A percentile compares a stretch with the other conserved stretches of the same genome.
Conservation (phyloP, 768 basidiomycete species). For the Termitomyces sp. region DNA sequence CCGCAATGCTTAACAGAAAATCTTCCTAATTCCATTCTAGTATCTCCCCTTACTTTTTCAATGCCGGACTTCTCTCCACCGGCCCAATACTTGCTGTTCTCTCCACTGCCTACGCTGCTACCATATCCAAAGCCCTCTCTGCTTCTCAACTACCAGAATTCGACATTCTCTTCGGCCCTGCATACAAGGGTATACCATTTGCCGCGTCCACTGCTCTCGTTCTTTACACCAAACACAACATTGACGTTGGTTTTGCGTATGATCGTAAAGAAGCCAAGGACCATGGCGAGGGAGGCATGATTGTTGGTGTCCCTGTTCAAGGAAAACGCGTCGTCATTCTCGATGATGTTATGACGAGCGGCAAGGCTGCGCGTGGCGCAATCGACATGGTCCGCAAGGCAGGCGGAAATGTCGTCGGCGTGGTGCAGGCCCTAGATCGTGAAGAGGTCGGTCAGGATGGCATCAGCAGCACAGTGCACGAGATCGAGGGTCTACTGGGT, state of each 20-base stretch:
- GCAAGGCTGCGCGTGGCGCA: constrained; percentile 82
- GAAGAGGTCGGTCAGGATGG: constrained; percentile 78
- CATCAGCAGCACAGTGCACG: constrained; percentile 67
- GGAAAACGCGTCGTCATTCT: constrained; percentile 83
- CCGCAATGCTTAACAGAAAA: background rate
- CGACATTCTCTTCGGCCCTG: constrained; percentile 92
- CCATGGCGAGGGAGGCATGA: constrained; percentile 90
- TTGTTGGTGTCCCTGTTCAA: constrained; percentile 82
- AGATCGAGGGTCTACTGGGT: constrained; percentile 73
- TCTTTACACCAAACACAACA: constrained; percentile 58
- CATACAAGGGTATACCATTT: constrained; percentile 95
- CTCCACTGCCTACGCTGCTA: constrained; percentile 77
- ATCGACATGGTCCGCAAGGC: constrained; percentile 63
- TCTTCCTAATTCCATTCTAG: constrained; percentile 26
- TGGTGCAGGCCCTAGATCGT: constrained; percentile 81
- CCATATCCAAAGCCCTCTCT: constrained; percentile 53
- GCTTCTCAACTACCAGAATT: constrained; percentile 36
- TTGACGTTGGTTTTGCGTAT: constrained; percentile 76
- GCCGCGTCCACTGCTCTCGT: constrained; percentile 80
- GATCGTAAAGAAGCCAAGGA: constrained; percentile 95
- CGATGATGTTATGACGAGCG: constrained; percentile 95
- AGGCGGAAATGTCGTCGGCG: constrained; percentile 83
- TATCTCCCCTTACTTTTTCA: constrained; percentile 95
- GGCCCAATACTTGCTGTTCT: constrained; percentile 76
- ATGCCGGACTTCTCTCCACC: constrained; percentile 82